Percentiles rank a stretch among this genome's conserved stretches.
Evolutionary conservation across 352 stramenopile genomes (phyloP).

Genomic region (Pythium monospermum): DNA sequence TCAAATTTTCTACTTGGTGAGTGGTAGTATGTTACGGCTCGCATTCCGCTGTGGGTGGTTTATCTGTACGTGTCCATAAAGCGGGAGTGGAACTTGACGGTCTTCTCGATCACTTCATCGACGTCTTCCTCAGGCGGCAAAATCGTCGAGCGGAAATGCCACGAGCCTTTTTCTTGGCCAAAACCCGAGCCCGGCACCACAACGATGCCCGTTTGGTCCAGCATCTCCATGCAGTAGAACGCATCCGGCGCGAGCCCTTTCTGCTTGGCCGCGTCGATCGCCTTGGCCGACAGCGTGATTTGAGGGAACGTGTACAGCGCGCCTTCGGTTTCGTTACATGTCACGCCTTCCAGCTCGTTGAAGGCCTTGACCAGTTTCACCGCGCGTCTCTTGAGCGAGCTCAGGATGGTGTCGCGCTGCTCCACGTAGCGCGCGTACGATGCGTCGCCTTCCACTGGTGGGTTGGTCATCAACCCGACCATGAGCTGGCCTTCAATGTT

Average conservation of each 20-base stretch:
- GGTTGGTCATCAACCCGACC: constrained; percentile 97
- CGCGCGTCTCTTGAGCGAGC: constrained; percentile 92
- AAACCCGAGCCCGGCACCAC: constrained; percentile 98
- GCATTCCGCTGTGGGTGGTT: too few species aligned
- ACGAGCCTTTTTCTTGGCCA: constrained; percentile 94
- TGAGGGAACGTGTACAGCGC: constrained; percentile 99
- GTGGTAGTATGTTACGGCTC: too few species aligned
- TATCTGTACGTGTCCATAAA: constrained; percentile 96
- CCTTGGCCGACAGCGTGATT: constrained; percentile 88
- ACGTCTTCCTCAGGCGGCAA: constrained; percentile 96
- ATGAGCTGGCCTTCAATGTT: constrained; percentile 97
- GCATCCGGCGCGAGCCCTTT: constrained; percentile 88
- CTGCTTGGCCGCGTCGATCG: constrained; percentile 74
- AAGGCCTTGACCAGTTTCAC: constrained; percentile 92
- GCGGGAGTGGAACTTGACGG: constrained; percentile 92
- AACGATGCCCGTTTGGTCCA: constrained; percentile 96
- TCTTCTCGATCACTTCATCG: constrained; percentile 92
- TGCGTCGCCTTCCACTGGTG: constrained; percentile 84
- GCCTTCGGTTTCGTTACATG: constrained; percentile 95
- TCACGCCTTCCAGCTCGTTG: constrained; percentile 95
- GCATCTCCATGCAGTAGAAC: constrained; percentile 96
- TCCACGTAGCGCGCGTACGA: constrained; percentile 89
- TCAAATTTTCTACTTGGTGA: too few species aligned
- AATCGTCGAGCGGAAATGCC: constrained; percentile 99
- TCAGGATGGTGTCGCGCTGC: constrained; percentile 91